Evolutionary conservation across 306 rosid species (phyloP), one percentile per base, ranked within the genome.

Genomic region (Acacia confusa): DNA sequence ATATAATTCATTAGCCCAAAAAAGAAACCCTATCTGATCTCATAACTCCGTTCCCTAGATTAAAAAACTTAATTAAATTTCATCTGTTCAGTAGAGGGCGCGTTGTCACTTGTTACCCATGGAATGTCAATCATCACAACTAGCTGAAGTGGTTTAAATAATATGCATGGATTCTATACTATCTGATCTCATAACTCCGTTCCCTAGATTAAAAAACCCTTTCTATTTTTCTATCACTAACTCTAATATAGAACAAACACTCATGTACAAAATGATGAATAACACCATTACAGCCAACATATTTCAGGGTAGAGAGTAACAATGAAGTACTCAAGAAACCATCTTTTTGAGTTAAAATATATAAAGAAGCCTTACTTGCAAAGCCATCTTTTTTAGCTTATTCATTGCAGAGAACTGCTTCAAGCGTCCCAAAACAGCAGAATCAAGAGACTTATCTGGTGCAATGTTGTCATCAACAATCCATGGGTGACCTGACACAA

Each of bases 401-500:
- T 89, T 89, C 92, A 89, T 89, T 43, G 88, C 89, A 64, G 91
- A 89, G 84, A 89, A 89, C 38, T 89, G 88, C 82, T 85, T 87
- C 68, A 89, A 78, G 53, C 91, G 91, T 22, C 88, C 83, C 65
- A 89, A 80, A 71, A 89, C 92, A 36, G 92, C 89, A 65, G 92
- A 89, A 78, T 89, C 91, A 70, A 89, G 86, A 67, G 92, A 91
- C 75, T 81, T 87, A 82, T 89, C 92, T 1, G 92, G 91, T 72
- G 92, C 91, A 71, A 83, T 75, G 74, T 71, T 82, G 87, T 89
- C 92, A 79, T 83, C 90, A 79, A 83, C 84, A 76, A 89, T 87
- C 92, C 92, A 89, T 14, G 92, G 91, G 84, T 89, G 92, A 70
- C 91, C 92, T 89, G 88, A 79, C 61, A 89, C 36, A 82, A 82